Evolutionary conservation across 768 basidiomycete species (phyloP), one percentile per base, ranked within the genome.

Genomic region (Dioszegia crocea): DNA sequence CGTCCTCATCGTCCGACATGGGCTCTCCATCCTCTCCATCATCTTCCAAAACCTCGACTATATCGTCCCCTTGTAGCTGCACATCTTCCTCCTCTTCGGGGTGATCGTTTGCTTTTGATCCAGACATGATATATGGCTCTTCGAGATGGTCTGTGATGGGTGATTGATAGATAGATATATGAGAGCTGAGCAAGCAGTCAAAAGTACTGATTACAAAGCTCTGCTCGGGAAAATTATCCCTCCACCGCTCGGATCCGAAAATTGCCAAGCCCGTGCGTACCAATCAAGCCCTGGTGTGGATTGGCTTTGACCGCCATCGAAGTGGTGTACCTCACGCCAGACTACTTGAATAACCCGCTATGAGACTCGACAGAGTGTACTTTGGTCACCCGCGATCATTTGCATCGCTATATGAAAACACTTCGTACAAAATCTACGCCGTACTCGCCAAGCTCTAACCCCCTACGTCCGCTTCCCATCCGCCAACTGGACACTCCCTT

Each of bases 11-110:
- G 21, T 71, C 66, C 29, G 60, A 59, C 68, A 70, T 70, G 16
- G 65, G 68, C 56, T 53, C 51, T 26, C 41, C 54, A 21, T 63
- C 62, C 24, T 65, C 56, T 8, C 54, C 60, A 2, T 59, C 56
- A 44, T 71, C 69, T 27, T 71, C 69, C n/a, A 57, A 44, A 0
- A 70, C 68, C 53, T 70, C 68, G 29, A 70, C 61, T 24, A 70
- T 59, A 50, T 71, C 69, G 44, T 71, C 66, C 6, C 65, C 66
- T 0, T 60, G 53, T 2, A 71, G 23, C 29, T 62, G 60, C 11
- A 59, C 27, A 23, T 69, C 67, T 10, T 69, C 56, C 2, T 61
- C 62, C 31, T 59, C 57, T 16, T 59, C 60, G 33, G 29, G 36
- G 29, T 57, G 59, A 2, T 36, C 23, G 45, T 64, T 33, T 17